Percentiles rank a stretch among this genome's conserved stretches.
Evolutionary conservation across 2,329 filamentous ascomycete species (phyloP).

Genomic region (Metarhizium album): DNA sequence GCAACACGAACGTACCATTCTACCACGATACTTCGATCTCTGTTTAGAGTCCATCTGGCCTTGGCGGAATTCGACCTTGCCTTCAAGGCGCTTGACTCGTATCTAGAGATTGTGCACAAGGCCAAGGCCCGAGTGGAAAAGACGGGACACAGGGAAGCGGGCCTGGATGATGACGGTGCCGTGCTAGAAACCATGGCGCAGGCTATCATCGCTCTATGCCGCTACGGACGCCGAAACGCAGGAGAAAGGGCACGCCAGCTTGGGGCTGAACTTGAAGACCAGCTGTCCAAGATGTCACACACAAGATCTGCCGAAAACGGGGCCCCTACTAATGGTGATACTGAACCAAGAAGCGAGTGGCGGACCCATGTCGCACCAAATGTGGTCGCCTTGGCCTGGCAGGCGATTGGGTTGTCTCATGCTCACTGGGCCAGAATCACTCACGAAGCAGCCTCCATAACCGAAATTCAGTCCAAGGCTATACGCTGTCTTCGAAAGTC

Average conservation of each 20-base stretch:
- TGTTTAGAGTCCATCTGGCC: constrained; percentile 80
- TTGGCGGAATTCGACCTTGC: constrained; percentile 88
- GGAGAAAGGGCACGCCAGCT: constrained; percentile 71
- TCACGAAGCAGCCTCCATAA: constrained; percentile 59
- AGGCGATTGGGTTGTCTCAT: constrained; percentile 75
- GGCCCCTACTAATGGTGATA: constrained; percentile 18
- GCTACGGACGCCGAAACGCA: constrained; percentile 64
- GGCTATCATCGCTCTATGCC: constrained; percentile 70
- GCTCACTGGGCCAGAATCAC: constrained; percentile 82
- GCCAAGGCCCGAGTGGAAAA: constrained; percentile 79
- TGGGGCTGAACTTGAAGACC: constrained; percentile 59
- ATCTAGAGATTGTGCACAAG: constrained; percentile 76
- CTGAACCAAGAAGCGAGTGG: constrained; percentile 19
- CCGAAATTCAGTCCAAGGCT: constrained; percentile 66
- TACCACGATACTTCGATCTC: constrained; percentile 70
- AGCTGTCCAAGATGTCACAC: constrained; percentile 52
- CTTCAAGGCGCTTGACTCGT: constrained; percentile 83
- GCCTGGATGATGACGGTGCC: constrained; percentile 67
- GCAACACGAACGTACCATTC: constrained; percentile 94
- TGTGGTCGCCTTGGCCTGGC: constrained; percentile 62
- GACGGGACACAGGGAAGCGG: constrained; percentile 56
- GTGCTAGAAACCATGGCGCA: constrained; percentile 70
- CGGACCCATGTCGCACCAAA: constrained; percentile 42
- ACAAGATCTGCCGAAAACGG: constrained; percentile 16
- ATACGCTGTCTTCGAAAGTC: constrained; percentile 66